Conservation (phyloP, 192 early-diverging fungal genomes). For the Rhizophagus prolifer region DNA sequence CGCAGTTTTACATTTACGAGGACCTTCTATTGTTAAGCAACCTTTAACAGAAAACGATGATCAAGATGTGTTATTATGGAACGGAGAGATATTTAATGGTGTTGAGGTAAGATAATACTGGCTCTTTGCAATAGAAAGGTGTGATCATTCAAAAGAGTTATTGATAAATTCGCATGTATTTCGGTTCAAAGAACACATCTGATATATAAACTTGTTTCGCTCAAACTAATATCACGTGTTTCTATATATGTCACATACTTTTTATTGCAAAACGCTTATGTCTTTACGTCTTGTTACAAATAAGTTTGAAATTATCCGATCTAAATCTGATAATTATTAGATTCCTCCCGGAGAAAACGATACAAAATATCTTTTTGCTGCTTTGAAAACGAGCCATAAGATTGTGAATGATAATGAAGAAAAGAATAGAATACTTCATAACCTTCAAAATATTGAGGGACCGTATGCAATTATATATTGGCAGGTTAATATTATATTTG, state of each 20-base stretch:
- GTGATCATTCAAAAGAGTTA: background rate
- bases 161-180: background rate
- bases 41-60: constrained; percentile 48
- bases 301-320: no score
- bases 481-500: constrained; percentile 40
- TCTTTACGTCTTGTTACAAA: no score
- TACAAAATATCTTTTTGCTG: constrained; percentile 48
- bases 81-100: constrained; percentile 90
- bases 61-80: constrained; percentile 71
- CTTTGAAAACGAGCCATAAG: constrained; percentile 37
- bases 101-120: constrained; percentile 47
- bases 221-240: no score
- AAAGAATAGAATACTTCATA: constrained; percentile 38
- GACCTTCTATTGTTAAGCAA: constrained; percentile 53
- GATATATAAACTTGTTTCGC: background rate
- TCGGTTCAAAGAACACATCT: no score
- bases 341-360: constrained; percentile 54
- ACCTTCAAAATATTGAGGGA: constrained; percentile 64
- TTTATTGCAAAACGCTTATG: no score
- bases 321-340: background rate
- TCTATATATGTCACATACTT: no score
- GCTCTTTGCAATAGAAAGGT: background rate
- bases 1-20: constrained; percentile 72
- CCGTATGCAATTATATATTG: constrained; percentile 82
- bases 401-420: constrained; percentile 20